A percentile compares a stretch with the other conserved stretches of the same genome.
Evolutionary conservation across 2,329 filamentous ascomycete genomes (phyloP).

Genomic region (Alternaria viburni): DNA sequence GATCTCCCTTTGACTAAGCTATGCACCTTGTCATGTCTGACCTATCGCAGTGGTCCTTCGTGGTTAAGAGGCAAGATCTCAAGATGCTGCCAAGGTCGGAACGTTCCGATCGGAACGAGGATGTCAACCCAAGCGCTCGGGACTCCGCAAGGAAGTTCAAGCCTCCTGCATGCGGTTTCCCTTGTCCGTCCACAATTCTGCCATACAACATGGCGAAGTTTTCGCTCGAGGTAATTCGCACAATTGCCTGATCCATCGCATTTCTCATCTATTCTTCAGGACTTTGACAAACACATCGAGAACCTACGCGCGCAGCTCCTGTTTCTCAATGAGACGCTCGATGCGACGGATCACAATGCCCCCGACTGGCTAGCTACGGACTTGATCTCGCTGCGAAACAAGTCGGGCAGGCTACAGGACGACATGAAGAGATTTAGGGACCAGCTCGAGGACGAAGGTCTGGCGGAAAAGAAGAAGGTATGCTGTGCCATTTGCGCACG

Average conservation of each 20-base stretch:
- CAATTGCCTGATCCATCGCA: slow-evolving; percentile 2
- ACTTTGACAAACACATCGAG: slow-evolving; percentile 42
- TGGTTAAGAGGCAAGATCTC: neutral
- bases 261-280: slow-evolving; percentile 29
- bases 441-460: slow-evolving; percentile 35
- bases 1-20: neutral
- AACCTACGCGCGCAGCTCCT: slow-evolving; percentile 37
- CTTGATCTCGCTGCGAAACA: slow-evolving; percentile 40
- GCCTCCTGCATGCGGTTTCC: neutral
- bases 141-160: slow-evolving; percentile 13
- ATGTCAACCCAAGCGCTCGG: slow-evolving; percentile 8
- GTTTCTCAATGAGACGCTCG: slow-evolving; percentile 40
- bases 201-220: slow-evolving; percentile 31
- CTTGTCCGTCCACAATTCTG: neutral
- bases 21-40: neutral
- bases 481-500: neutral
- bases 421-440: slow-evolving; percentile 43
- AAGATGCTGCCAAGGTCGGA: neutral
- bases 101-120: slow-evolving; percentile 12
- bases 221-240: slow-evolving; percentile 34
- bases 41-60: neutral
- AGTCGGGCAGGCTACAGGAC: slow-evolving; percentile 41
- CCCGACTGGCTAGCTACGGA: slow-evolving; percentile 47
- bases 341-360: slow-evolving; percentile 43
- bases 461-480: slow-evolving; percentile 34